Evolutionary conservation across 345 rosid species (phyloP).

Genomic region (Cochlearia excelsa): DNA sequence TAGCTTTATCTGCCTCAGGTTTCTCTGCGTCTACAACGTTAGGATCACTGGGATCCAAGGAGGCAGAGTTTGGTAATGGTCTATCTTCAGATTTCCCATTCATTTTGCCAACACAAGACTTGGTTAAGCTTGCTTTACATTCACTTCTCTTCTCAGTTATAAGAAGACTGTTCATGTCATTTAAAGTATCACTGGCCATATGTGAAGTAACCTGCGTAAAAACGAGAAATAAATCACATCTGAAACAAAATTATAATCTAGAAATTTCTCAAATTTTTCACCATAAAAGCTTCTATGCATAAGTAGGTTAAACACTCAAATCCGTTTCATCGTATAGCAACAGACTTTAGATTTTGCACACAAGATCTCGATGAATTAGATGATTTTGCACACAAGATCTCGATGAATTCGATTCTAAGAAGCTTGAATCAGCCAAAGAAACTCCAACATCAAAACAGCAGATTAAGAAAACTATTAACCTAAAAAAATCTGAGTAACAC

Average conservation of each 20-base stretch:
- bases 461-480: not conserved
- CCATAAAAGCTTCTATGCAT: not conserved
- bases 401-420: too few species aligned
- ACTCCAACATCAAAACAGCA: not conserved
- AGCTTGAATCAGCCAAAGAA: too few species aligned
- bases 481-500: not conserved
- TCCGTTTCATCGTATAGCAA: too few species aligned
- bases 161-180: slow-evolving; percentile 59
- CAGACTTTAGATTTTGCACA: too few species aligned
- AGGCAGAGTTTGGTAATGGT: slow-evolving; percentile 33
- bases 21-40: slow-evolving; percentile 47
- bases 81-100: slow-evolving; percentile 55
- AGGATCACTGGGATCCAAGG: slow-evolving; percentile 28
- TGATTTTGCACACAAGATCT: too few species aligned
- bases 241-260: not conserved
- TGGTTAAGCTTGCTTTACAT: slow-evolving; percentile 51
- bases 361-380: too few species aligned
- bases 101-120: slow-evolving; percentile 47
- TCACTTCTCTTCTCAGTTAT: slow-evolving; percentile 57
- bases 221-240: slow-evolving; percentile 7
- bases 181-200: slow-evolving; percentile 69
- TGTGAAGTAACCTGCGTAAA: slow-evolving; percentile 24
- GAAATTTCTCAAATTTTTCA: not conserved
- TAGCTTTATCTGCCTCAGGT: slow-evolving; percentile 44
- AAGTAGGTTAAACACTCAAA: not conserved